phyloP scores from a whole-genome alignment of 345 rosid genomes.

The Sapria himalayana region DNA sequence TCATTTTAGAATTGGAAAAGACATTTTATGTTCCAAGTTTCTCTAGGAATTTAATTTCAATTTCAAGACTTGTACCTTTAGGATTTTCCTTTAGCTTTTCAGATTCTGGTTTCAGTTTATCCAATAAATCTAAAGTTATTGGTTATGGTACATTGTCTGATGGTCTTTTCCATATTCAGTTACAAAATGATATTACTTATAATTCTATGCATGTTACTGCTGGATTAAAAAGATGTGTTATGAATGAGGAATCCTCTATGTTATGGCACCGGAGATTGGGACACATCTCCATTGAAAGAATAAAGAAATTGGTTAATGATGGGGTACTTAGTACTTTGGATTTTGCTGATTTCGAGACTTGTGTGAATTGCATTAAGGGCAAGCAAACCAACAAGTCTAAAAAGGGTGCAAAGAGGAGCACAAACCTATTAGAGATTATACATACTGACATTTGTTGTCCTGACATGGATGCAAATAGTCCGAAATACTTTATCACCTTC shows the following conservation, averaged over 20 bases:
- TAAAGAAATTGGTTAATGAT: background rate
- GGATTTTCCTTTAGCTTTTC: background rate
- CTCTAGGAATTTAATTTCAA: background rate
- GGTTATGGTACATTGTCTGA: background rate
- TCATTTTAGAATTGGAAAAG: background rate
- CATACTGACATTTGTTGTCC: background rate
- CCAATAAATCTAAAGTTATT: background rate
- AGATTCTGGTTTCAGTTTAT: background rate
- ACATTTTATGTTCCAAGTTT: conserved; percentile 2
- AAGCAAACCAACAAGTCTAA: too few species aligned
- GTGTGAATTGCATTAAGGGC: too few species aligned
- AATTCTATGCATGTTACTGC: background rate
- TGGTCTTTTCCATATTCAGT: background rate
- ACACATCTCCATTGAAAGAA: background rate
- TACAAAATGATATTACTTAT: background rate
- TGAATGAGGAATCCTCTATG: background rate
- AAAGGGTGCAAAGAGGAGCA: background rate
- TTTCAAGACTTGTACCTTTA: background rate
- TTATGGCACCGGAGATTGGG: too few species aligned
- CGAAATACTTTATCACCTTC: background rate
- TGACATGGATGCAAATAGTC: background rate
- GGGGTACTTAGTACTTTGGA: too few species aligned
- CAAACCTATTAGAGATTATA: background rate
- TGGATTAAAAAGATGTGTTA: background rate
- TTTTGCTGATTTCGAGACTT: too few species aligned